These are phyloP conservation scores for Xylogone sp. DNA, from an alignment of 2,329 filamentous ascomycete genomes.

Conservation along the genomic window DNA sequence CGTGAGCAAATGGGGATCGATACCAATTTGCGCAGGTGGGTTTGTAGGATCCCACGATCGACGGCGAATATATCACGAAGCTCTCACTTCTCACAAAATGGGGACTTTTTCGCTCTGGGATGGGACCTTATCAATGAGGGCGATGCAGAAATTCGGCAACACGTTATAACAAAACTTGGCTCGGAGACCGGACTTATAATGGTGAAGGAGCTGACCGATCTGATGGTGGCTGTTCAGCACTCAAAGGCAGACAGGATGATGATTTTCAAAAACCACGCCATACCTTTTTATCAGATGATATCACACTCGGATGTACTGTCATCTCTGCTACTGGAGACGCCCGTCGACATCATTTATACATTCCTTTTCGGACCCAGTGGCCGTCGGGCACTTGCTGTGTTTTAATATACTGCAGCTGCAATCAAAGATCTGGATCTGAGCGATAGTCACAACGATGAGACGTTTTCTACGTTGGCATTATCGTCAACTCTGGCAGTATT, in stretches of 20 bases:
- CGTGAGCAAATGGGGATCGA: slow-evolving; percentile 17
- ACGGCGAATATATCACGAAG: slow-evolving; percentile 4
- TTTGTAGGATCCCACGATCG: slow-evolving; percentile 20
- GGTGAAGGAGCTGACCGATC: slow-evolving; percentile 16
- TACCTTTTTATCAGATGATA: slow-evolving; percentile 38
- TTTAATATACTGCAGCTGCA: slow-evolving; percentile 24
- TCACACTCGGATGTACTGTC: slow-evolving; percentile 36
- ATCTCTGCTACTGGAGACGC: slow-evolving; percentile 37
- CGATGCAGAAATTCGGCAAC: slow-evolving; percentile 18
- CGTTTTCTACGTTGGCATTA: slow-evolving; percentile 14
- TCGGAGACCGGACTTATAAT: slow-evolving; percentile 18
- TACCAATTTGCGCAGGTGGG: slow-evolving; percentile 17
- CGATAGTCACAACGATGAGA: slow-evolving; percentile 11
- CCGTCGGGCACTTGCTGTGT: slow-evolving; percentile 30
- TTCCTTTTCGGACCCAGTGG: slow-evolving; percentile 39
- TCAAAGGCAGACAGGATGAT: slow-evolving; percentile 11
- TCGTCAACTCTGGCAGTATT: slow-evolving; percentile 22
- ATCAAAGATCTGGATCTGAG: slow-evolving; percentile 17
- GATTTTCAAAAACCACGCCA: slow-evolving; percentile 24
- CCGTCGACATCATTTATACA: slow-evolving; percentile 39
- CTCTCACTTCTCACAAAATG: slow-evolving; percentile 12
- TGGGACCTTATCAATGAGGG: slow-evolving; percentile 19
- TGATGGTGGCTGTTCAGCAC: slow-evolving; percentile 10
- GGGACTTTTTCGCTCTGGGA: slow-evolving; percentile 19
- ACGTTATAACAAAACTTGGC: slow-evolving; percentile 20